Base-by-base conservation (phyloP, 345 rosid species). In the Excoecaria cochinchinensis region DNA sequence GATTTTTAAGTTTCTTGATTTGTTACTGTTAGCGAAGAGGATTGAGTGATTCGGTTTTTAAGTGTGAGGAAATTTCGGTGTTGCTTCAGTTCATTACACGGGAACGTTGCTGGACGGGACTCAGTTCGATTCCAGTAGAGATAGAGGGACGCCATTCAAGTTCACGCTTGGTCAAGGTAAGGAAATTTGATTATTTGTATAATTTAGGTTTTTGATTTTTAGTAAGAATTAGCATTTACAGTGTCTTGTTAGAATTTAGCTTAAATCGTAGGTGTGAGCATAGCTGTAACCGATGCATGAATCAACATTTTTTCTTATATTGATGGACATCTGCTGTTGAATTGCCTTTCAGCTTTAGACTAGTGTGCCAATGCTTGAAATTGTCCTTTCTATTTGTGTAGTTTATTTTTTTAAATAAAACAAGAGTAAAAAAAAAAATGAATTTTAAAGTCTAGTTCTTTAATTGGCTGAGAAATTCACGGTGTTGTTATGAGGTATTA, bases 141-240 rank as follows among this genome's bases (percentile, higher is more conserved):
- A 89, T 40, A 86, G 94, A 22, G 95, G 91, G 12, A 84, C 91
- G 42, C 95, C 99, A 12, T 96, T 96, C 85, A 90, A 88, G 79
- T 96, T 96, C 91, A 87, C 90, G 38, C 97, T 96, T 51, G 98
- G 99, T 14, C 98, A 90, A 90, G 99, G 98, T 91, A 62, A 56
- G 31, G 9, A 4, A n/a, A 48, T 36, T 6, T 4, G 14, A 21
- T 21, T 12, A 1, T 16, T 62, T 46, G 14, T 11, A 4, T 8
- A 44, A 44, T 5, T 75, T 19, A 7, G 70, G 8, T 64, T 14
- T 17, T 58, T 36, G 5, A n/a, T 44, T 44, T 46, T 67, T 4
- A 68, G 21, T 63, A 21, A 17, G 11, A 44, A 4, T 17, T 39
- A 9, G 24, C 14, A 4, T 24, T 2, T 24, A 22, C 5, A 22